Conservation (phyloP, 2,329 filamentous ascomycete genomes). For the Mycosphaerella sp. region DNA sequence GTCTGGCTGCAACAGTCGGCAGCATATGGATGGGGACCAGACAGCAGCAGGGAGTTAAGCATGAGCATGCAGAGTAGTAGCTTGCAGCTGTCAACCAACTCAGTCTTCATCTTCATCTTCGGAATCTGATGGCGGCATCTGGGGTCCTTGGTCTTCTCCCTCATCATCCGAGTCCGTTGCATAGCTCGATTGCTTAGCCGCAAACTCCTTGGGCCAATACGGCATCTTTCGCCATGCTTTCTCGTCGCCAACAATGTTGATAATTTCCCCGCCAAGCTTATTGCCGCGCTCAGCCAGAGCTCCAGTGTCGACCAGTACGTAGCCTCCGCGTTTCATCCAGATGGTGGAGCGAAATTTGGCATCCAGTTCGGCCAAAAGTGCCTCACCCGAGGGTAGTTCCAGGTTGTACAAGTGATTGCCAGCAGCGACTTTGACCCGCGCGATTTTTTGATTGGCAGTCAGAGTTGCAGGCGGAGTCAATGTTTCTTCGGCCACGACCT, state of each 20-base stretch:
- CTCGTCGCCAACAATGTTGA: slow-evolving; percentile 88
- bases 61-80: slow-evolving; percentile 19
- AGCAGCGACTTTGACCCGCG: slow-evolving; percentile 71
- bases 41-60: slow-evolving; percentile 4
- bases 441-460: slow-evolving; percentile 55
- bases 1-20: slow-evolving; percentile 60
- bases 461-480: slow-evolving; percentile 52
- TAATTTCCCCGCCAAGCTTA: slow-evolving; percentile 79
- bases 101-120: slow-evolving; percentile 21
- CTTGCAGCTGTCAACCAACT: not conserved
- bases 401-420: slow-evolving; percentile 88
- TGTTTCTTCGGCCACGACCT: slow-evolving; percentile 70
- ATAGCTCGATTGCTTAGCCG: slow-evolving; percentile 52
- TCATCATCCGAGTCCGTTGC: slow-evolving; percentile 66
- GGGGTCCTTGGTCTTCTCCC: slow-evolving; percentile 46
- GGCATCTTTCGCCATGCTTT: slow-evolving; percentile 81
- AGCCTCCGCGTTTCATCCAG: slow-evolving; percentile 86
- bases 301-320: slow-evolving; percentile 71
- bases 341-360: slow-evolving; percentile 84
- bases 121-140: slow-evolving; percentile 33
- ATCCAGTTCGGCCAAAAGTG: slow-evolving; percentile 72
- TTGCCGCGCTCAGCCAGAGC: slow-evolving; percentile 62
- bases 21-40: slow-evolving; percentile 48
- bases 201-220: slow-evolving; percentile 60
- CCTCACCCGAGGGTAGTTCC: slow-evolving; percentile 59